Evolutionary conservation across 257 asterid species (phyloP).

Genomic region (Anisodus acutangulus): DNA sequence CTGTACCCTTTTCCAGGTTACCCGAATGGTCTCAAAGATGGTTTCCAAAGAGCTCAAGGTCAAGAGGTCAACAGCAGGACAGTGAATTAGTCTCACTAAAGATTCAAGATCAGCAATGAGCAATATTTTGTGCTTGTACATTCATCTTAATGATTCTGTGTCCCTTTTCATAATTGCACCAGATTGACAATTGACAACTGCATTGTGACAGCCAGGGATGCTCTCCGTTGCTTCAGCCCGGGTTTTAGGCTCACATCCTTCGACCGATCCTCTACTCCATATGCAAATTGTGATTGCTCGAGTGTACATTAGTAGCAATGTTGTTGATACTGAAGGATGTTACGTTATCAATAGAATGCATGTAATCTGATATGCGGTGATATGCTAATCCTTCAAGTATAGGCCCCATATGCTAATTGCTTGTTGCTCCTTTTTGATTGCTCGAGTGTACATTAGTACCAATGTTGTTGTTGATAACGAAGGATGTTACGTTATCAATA

Average conservation of each 20-base stretch:
- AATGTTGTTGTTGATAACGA: neutral
- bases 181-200: neutral
- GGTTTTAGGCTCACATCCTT: constrained; percentile 20
- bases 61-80: constrained; percentile 78
- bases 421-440: neutral
- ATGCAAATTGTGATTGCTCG: constrained; percentile 1
- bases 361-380: neutral
- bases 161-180: neutral
- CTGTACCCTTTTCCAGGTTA: constrained; percentile 56
- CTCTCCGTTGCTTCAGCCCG: neutral
- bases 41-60: constrained; percentile 72
- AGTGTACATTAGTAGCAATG: neutral
- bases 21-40: constrained; percentile 81
- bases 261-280: neutral
- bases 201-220: neutral
- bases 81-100: constrained; percentile 74
- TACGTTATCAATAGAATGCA: neutral
- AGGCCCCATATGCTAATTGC: constrained; percentile 16
- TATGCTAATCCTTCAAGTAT: neutral
- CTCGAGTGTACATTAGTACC: neutral
- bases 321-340: neutral
- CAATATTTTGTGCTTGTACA: constrained; percentile 24
- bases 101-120: constrained; percentile 51
- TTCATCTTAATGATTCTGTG: neutral
- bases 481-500: neutral